These are phyloP conservation scores for Ettlia oleoabundans DNA, from an alignment of 139 green algal genomes.

Conservation along the genomic window DNA sequence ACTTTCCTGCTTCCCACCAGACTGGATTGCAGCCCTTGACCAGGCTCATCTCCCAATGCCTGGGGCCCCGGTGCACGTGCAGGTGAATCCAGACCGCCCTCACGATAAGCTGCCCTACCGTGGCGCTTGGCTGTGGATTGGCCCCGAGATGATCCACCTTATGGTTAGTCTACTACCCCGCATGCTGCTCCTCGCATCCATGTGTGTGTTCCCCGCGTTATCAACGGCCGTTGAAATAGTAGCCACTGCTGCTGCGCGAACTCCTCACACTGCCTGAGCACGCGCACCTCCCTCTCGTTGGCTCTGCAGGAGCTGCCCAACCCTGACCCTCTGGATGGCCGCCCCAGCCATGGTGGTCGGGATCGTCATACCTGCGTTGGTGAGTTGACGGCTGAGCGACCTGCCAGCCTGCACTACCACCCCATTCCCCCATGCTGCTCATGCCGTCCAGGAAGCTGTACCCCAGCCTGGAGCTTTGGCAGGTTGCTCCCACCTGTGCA, in stretches of 20 bases:
- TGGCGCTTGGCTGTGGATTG: slow-evolving; percentile 88
- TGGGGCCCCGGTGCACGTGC: too few relatives aligned
- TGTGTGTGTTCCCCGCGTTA: neutral
- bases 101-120: slow-evolving; percentile 89
- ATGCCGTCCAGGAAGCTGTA: neutral
- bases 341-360: slow-evolving; percentile 81
- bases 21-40: too few relatives aligned
- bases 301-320: slow-evolving; percentile 82
- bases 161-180: slow-evolving; percentile 59
- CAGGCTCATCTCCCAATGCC: too few relatives aligned
- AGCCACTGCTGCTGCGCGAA: too few relatives aligned
- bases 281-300: neutral
- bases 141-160: slow-evolving; percentile 89
- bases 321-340: slow-evolving; percentile 69
- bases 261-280: too few relatives aligned
- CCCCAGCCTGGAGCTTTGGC: too few relatives aligned
- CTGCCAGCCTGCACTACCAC: neutral
- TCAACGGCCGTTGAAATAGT: too few relatives aligned
- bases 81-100: slow-evolving; percentile 83
- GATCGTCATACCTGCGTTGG: slow-evolving; percentile 89
- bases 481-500: neutral
- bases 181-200: neutral
- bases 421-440: neutral
- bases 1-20: too few relatives aligned
- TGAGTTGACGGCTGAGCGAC: neutral